These are phyloP conservation scores for Aureobasidium sp. DNA, from an alignment of 2,329 filamentous ascomycete genomes.

Conservation along the genomic window DNA sequence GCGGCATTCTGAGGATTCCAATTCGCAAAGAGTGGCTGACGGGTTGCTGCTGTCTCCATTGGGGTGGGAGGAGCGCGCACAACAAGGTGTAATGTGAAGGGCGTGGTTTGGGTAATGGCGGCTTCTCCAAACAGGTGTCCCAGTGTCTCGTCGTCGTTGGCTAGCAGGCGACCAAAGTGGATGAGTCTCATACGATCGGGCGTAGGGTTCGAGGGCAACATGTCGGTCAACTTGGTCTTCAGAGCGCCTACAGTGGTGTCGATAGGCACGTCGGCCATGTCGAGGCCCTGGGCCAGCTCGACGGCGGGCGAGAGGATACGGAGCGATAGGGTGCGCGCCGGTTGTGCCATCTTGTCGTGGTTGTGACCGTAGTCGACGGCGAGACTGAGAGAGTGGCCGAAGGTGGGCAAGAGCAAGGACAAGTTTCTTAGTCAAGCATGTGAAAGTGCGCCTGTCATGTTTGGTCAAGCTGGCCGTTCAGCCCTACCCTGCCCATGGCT, in stretches of 20 bases:
- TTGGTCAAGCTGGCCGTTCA: constrained; percentile 5
- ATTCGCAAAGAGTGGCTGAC: not conserved
- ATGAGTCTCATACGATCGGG: constrained; percentile 49
- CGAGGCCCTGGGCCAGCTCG: constrained; percentile 10
- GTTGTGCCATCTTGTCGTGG: not conserved
- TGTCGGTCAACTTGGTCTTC: constrained; percentile 45
- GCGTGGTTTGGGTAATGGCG: constrained; percentile 37
- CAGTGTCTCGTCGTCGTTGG: constrained; percentile 43
- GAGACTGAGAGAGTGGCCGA: not conserved
- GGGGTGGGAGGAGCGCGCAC: constrained; percentile 16
- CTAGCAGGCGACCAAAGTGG: constrained; percentile 48
- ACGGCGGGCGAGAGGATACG: constrained; percentile 16
- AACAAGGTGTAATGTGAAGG: constrained; percentile 30
- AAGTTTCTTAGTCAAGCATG: not conserved
- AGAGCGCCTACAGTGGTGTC: constrained; percentile 44
- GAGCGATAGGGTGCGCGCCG: constrained; percentile 10
- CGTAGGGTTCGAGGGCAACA: constrained; percentile 40
- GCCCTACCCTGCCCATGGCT: not conserved
- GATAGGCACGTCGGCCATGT: constrained; percentile 20
- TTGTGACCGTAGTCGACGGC: not conserved
- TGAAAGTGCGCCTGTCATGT: not conserved
- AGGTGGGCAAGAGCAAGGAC: not conserved
- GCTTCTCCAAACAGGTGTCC: constrained; percentile 44
- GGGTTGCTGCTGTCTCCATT: not conserved
- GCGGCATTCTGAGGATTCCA: not conserved